These are phyloP conservation scores for Lindgomyces ingoldianus DNA, from an alignment of 495 filamentous ascomycete genomes.

Conservation along the genomic window DNA sequence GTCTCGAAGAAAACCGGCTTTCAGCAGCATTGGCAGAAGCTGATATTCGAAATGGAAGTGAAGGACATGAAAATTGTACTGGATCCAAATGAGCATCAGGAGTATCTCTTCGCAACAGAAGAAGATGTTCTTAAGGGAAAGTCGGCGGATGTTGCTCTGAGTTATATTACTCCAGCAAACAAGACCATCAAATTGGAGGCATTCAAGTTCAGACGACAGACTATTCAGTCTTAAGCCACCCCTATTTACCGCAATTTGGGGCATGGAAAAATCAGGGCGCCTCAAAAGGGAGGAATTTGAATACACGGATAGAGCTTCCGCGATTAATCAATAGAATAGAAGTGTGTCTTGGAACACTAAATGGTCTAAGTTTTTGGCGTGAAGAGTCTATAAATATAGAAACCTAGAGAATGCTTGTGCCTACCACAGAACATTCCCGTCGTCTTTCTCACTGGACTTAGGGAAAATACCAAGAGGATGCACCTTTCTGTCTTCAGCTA, in stretches of 20 bases:
- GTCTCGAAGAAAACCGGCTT: conserved; percentile 8
- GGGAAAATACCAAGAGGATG: too few species aligned
- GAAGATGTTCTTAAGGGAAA: conserved; percentile 36
- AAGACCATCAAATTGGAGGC: conserved; percentile 33
- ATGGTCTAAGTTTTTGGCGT: too few species aligned
- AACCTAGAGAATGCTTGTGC: too few species aligned
- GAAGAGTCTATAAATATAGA: too few species aligned
- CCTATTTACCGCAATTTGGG: neutral
- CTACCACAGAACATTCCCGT: too few species aligned
- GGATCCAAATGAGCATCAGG: conserved; percentile 44
- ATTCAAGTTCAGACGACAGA: conserved; percentile 18
- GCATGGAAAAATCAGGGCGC: neutral
- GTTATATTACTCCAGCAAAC: conserved; percentile 25
- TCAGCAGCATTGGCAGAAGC: conserved; percentile 43
- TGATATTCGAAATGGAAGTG: conserved; percentile 45
- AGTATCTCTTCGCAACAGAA: conserved; percentile 42
- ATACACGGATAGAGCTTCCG: neutral
- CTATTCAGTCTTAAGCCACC: neutral
- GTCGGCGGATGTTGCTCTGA: conserved; percentile 12
- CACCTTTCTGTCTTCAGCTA: too few species aligned
- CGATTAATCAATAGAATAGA: too few species aligned
- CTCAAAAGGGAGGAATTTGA: neutral
- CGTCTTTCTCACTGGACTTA: too few species aligned
- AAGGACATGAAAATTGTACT: conserved; percentile 23
- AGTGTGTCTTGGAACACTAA: too few species aligned